A percentile compares a stretch with the other conserved stretches of the same genome.
Evolutionary conservation across 352 stramenopile species (phyloP).

Genomic region (Peronospora farinosa): DNA sequence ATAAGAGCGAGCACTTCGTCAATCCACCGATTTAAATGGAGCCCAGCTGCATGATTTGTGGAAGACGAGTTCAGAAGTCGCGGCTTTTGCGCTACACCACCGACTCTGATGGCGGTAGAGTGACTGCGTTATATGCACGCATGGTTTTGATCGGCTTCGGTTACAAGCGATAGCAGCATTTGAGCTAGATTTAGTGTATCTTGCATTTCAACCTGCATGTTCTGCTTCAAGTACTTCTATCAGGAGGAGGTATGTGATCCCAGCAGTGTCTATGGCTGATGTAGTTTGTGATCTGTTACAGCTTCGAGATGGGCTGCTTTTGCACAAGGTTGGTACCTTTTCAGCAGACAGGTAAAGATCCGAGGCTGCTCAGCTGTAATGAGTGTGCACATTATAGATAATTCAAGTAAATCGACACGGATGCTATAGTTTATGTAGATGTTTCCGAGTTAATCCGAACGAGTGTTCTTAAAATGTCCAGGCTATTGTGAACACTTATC

Average conservation of each 20-base stretch:
- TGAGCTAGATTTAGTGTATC: slow-evolving; percentile 1
- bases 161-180: slow-evolving; percentile 9
- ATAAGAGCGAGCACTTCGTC: not conserved
- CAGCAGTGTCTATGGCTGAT: not conserved
- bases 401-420: not conserved
- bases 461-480: not conserved
- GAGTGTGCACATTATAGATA: not conserved
- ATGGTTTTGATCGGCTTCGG: not conserved
- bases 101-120: slow-evolving; percentile 1
- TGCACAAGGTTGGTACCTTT: not conserved
- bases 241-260: too few species aligned
- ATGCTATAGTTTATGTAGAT: not conserved
- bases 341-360: not conserved
- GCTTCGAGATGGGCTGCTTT: not conserved
- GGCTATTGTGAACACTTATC: not conserved
- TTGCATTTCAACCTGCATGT: too few species aligned
- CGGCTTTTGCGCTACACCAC: slow-evolving; percentile 16
- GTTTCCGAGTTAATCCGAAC: not conserved
- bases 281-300: not conserved
- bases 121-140: not conserved
- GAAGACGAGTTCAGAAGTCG: slow-evolving; percentile 3
- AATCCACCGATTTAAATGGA: slow-evolving; percentile 8
- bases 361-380: not conserved
- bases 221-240: too few species aligned
- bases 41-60: slow-evolving; percentile 21